A percentile compares a stretch with the other conserved stretches of the same genome.
These are phyloP conservation scores for Aulographum hederae DNA, from an alignment of 2,329 filamentous ascomycete genomes.

Conservation along the genomic window DNA sequence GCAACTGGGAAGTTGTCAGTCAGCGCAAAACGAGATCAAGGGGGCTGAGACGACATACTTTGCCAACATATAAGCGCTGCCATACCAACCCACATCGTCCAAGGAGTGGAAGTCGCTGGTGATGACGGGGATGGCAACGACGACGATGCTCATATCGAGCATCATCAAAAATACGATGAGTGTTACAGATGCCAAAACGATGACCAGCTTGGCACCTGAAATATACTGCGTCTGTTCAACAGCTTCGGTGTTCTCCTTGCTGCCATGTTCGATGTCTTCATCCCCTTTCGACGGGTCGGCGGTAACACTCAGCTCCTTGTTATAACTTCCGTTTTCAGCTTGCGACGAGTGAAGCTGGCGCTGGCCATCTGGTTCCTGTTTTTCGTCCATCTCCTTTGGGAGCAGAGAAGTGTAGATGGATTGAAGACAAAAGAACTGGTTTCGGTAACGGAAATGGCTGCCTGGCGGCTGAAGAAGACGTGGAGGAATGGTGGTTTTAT, in stretches of 20 bases:
- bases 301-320: too few species aligned
- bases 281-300: not conserved
- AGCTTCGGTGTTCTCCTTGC: not conserved
- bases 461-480: too few species aligned
- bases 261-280: not conserved
- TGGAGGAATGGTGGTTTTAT: too few species aligned
- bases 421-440: too few species aligned
- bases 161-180: conserved; percentile 4
- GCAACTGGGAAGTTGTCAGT: conserved; percentile 1
- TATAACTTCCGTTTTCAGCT: too few species aligned
- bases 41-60: conserved; percentile 5
- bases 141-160: conserved; percentile 4
- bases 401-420: too few species aligned
- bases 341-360: too few species aligned
- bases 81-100: conserved; percentile 5
- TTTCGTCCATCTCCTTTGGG: too few species aligned
- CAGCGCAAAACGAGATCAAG: too few species aligned
- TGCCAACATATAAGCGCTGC: conserved; percentile 4
- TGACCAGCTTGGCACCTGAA: conserved; percentile 2
- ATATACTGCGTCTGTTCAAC: conserved; percentile 3
- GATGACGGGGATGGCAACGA: conserved; percentile 7
- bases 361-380: too few species aligned
- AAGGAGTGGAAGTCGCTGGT: conserved; percentile 1
- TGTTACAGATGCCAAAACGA: conserved; percentile 2
- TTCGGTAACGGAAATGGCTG: too few species aligned